Evolutionary conservation across 345 rosid species (phyloP), one percentile per base, ranked within the genome.

Genomic region (Luvunga scandens): DNA sequence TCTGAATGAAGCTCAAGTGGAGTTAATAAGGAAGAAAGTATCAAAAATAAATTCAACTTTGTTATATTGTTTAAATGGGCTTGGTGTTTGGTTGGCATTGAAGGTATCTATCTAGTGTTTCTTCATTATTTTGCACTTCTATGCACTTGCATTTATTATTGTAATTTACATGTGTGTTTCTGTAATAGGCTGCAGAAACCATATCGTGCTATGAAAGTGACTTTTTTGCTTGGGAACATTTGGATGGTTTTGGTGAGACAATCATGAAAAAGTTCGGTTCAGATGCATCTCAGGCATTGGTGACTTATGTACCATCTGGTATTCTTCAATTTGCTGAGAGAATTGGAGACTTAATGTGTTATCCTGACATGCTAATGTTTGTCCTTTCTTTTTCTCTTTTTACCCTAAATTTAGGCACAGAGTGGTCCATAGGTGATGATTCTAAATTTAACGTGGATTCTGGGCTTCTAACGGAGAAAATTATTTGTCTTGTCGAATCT

Each of bases 41-140:
- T 72, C 71, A 19, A 93, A 63, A 81, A 85, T 89, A 53, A 62
- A 73, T 77, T 83, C 83, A 18, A 71, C 80, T 36, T 79, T 96
- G 64, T 56, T 84, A 31, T 89, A 81, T 81, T 96, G 99, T 83
- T 80, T 91, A 82, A 85, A 78, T 22, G 90, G 90, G 24, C 94
- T 92, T 22, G 99, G 99, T 24, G 83, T 88, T 71, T 92, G 88
- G 93, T 81, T 90, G 85, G 95, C 99, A 31, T 83, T 53, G 28
- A 92, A 92, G 99, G 99, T 95, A 84, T 30, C 34, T 67, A 33
- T 77, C 72, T 69, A 30, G 21, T 53, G n/a, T 72, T 31, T 53
- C 16, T 64, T 56, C 61, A 12, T 27, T 2, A 30, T 6, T 30
- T 73, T 65, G 18, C 30, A 56, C 39, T 74, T 25, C 31, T 53